Evolutionary conservation across 1,284 basidiomycete species (phyloP).

Genomic region (Ustilago shanxiensis): DNA sequence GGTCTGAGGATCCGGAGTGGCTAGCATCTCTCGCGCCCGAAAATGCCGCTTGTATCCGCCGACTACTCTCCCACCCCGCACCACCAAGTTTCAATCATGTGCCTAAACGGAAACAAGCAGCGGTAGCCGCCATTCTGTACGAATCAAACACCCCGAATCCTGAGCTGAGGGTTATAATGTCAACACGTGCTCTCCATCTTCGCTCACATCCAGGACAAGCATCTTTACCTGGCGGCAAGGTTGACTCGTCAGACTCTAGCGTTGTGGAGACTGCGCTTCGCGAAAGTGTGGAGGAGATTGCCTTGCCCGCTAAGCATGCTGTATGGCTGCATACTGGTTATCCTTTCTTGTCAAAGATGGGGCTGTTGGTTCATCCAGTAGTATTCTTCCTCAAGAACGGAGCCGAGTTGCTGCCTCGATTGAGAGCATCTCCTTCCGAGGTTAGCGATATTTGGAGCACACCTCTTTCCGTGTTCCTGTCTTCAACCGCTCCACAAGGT

Average conservation of each 20-base stretch:
- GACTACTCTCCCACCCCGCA: conserved; percentile 22
- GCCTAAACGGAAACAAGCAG: conserved; percentile 45
- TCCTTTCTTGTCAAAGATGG: conserved; percentile 53
- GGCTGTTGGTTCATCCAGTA: conserved; percentile 53
- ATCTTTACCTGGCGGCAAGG: conserved; percentile 54
- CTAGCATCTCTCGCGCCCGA: conserved; percentile 12
- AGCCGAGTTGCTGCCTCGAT: conserved; percentile 6
- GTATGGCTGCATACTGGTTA: conserved; percentile 45
- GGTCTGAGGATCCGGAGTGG: conserved; percentile 15
- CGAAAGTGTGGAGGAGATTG: conserved; percentile 53
- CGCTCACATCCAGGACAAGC: conserved; percentile 57
- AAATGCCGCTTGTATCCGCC: conserved; percentile 26
- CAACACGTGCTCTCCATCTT: conserved; percentile 51
- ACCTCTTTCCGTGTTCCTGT: conserved; percentile 31
- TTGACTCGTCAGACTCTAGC: conserved; percentile 27
- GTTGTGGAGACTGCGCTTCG: conserved; percentile 48
- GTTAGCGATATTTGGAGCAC: conserved; percentile 50
- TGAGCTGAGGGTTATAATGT: conserved; percentile 47
- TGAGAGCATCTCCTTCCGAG: conserved; percentile 37
- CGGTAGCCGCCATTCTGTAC: conserved; percentile 50
- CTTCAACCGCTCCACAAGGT: conserved; percentile 6
- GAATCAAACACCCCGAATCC: conserved; percentile 12
- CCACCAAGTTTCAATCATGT: conserved; percentile 32
- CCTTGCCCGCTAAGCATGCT: conserved; percentile 11
- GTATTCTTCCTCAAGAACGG: conserved; percentile 39